A percentile compares a stretch with the other conserved stretches of the same genome.
phyloP scores from a whole-genome alignment of 1,284 basidiomycete genomes.

The Malassezia furfur region DNA sequence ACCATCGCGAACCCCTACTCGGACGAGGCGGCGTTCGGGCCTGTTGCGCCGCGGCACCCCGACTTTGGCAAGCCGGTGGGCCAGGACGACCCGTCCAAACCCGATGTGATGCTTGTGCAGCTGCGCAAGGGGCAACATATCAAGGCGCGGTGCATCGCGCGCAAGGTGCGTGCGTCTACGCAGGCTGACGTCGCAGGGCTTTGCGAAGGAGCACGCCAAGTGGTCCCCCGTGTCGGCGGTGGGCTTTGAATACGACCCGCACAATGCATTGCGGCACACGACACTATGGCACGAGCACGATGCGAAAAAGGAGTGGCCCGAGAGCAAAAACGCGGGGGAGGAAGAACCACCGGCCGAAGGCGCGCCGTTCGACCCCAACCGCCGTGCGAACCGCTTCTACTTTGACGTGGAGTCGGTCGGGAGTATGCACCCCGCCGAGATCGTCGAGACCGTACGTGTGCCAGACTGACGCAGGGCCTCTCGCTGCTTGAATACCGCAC shows the following conservation, averaged over 20 bases:
- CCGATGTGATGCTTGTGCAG: conserved; percentile 70
- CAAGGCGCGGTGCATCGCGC: conserved; percentile 74
- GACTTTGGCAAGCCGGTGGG: conserved; percentile 78
- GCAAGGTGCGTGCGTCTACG: conserved; percentile 60
- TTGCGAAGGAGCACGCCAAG: conserved; percentile 97
- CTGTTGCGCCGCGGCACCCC: conserved; percentile 49
- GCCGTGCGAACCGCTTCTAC: conserved; percentile 39
- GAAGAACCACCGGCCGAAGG: conserved; percentile 41
- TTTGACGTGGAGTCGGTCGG: conserved; percentile 46
- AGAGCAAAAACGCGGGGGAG: conserved; percentile 36
- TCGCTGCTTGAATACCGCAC: conserved; percentile 38
- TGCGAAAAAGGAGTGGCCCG: conserved; percentile 44
- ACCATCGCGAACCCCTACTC: conserved; percentile 31
- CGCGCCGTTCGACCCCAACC: conserved; percentile 39
- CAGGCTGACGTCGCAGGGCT: conserved; percentile 57
- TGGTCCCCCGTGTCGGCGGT: conserved; percentile 95
- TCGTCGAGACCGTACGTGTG: conserved; percentile 34
- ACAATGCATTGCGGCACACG: conserved; percentile 93
- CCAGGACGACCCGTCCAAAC: conserved; percentile 51
- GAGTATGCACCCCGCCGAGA: conserved; percentile 40
- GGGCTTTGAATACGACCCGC: conserved; percentile 93
- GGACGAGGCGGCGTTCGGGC: conserved; percentile 27
- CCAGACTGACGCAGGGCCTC: conserved; percentile 22
- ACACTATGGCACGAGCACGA: conserved; percentile 79
- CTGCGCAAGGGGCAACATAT: conserved; percentile 89